These are phyloP conservation scores for Paraconiothyrium sp. DNA, from an alignment of 2,329 filamentous ascomycete species.

Conservation along the genomic window DNA sequence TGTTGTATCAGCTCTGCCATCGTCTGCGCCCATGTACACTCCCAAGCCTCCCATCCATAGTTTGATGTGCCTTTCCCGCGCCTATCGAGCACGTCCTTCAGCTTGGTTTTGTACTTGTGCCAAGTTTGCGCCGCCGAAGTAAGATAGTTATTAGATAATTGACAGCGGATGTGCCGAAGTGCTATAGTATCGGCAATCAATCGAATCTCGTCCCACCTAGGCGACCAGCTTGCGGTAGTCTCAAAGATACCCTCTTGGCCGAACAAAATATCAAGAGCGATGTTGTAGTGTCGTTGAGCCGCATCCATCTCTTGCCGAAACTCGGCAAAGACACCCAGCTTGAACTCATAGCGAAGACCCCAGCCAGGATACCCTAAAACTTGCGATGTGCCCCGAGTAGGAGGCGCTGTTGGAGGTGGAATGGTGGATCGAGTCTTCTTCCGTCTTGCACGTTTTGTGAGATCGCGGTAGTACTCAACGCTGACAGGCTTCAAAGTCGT, in stretches of 20 bases:
- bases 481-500: slow-evolving; percentile 76
- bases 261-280: slow-evolving; percentile 84
- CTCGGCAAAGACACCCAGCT: slow-evolving; percentile 88
- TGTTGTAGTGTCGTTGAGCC: slow-evolving; percentile 84
- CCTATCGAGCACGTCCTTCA: slow-evolving; percentile 80
- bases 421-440: slow-evolving; percentile 83
- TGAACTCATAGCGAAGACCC: slow-evolving; percentile 95
- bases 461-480: slow-evolving; percentile 90
- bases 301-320: slow-evolving; percentile 93
- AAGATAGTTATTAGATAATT: slow-evolving; percentile 82
- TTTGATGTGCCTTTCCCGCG: slow-evolving; percentile 85
- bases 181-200: slow-evolving; percentile 82
- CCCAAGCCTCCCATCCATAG: slow-evolving; percentile 95
- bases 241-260: slow-evolving; percentile 83
- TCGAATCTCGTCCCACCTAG: slow-evolving; percentile 93
- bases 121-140: slow-evolving; percentile 82
- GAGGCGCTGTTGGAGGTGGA: slow-evolving; percentile 82
- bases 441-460: slow-evolving; percentile 89
- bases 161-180: slow-evolving; percentile 81
- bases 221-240: slow-evolving; percentile 87
- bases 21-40: slow-evolving; percentile 73
- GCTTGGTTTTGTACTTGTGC: slow-evolving; percentile 77
- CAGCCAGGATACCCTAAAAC: slow-evolving; percentile 86
- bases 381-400: slow-evolving; percentile 84
- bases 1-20: slow-evolving; percentile 69